Evolutionary conservation across 2,329 filamentous ascomycete genomes (phyloP).

Genomic region (Elsinoe australis): DNA sequence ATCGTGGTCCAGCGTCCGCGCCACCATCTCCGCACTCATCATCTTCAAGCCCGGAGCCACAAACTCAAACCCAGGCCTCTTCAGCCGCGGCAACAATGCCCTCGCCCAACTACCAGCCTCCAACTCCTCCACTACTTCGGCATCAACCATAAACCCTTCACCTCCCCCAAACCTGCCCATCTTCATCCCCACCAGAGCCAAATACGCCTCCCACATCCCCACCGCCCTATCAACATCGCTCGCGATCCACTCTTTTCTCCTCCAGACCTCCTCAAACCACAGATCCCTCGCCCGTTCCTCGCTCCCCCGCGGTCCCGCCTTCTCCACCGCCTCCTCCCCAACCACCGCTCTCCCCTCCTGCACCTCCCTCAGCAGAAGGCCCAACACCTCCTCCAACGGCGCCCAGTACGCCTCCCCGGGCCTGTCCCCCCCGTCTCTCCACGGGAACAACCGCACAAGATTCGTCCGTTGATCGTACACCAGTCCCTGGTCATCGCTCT

Average conservation of each 20-base stretch:
- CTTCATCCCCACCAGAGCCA: slow-evolving; percentile 11
- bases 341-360: slow-evolving; percentile 11
- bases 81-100: slow-evolving; percentile 1
- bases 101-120: slow-evolving; percentile 1
- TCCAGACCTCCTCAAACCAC: slow-evolving; percentile 4
- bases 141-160: neutral
- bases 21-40: neutral
- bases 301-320: neutral
- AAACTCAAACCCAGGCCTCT: slow-evolving; percentile 6
- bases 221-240: slow-evolving; percentile 5
- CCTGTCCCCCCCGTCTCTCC: neutral
- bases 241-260: slow-evolving; percentile 5
- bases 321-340: neutral
- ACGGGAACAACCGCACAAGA: neutral
- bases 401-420: neutral
- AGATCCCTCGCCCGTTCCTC: neutral
- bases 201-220: slow-evolving; percentile 14
- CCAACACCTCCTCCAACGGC: slow-evolving; percentile 1
- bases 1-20: neutral
- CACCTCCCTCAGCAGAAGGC: neutral
- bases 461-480: slow-evolving; percentile 14
- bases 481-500: slow-evolving; percentile 10
- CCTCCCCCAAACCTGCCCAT: neutral
- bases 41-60: slow-evolving; percentile 10
- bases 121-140: neutral